Base-by-base conservation (phyloP, 78 protist species). In the Goniomonas avonlea region DNA sequence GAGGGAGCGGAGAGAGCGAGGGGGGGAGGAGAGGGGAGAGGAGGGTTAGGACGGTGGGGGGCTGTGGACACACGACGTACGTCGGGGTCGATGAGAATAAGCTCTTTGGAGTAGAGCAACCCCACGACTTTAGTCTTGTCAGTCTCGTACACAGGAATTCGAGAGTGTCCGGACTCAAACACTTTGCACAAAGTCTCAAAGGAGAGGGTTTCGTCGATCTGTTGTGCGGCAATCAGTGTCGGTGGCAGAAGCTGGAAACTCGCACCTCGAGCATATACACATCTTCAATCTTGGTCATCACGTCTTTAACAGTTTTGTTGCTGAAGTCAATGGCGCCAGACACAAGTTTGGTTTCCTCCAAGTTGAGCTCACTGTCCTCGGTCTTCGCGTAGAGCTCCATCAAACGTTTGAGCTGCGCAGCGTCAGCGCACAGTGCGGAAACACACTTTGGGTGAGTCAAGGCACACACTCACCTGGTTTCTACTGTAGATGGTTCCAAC, bases 101-200 rank as follows among this genome's bases (percentile, higher is more conserved):
- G 86, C 61, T 91, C 94, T 48, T 90, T 90, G 45, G 84, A 73
- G 38, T 82, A 80, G 5, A 94, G 82, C 39, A 93, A 59, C 0
- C 95, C 96, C 2, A 89, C 73, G 31, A 93, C 77, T 69, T 85
- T 84, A 21, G 58, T 2, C 21, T 66, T 55, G 2, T 31, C 50
- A 17, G 39, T 53, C 4, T 81, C 82, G 65, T 79, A 93, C 17
- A 94, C 94, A 2, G 98, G 98, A 15, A 95, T 79, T 40, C 98
- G 89, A 29, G 81, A 53, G 84, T 90, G 91, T 9, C 66, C 96
- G 76, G 50, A 43, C 58, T 88, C 86, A 29, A 88, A 59, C 40
- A 87, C 84, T 9, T 21, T 40, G 20, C 59, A 63, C 35, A 85
- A 27, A 13, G 84, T 79, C 45, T 82, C 65, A 39, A 50, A 86